Evolutionary conservation across 345 rosid genomes (phyloP), one percentile per base, ranked within the genome.

Genomic region (Viola odorata): DNA sequence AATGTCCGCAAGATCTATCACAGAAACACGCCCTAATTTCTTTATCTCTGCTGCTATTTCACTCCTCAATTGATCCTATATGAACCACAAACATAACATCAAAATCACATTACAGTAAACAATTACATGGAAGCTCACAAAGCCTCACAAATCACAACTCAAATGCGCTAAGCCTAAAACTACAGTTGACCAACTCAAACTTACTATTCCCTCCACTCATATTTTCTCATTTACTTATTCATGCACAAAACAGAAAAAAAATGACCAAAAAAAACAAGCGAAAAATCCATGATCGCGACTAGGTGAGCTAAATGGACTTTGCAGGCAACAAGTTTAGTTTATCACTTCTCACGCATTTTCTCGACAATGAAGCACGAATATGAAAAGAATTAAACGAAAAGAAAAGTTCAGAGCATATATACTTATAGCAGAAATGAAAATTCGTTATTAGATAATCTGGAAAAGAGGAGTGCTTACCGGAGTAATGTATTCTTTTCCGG

Each of bases 401-500:
- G 32, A 59, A 37, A 36, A 38, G 47, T 23, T 23, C 32, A 23
- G 32, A 23, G 32, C 2, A 23, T 23, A 23, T 23, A 23, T 23
- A 23, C 32, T 23, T 23, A 0, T 23, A 23, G 32, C 32, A 23
- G 32, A 23, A 0, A 23, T 23, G 32, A 2, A 23, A 23, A 23
- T 23, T 23, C 32, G 32, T 23, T 23, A 23, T 23, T 23, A 23
- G 32, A 23, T 23, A 23, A 23, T 0, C 32, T 2, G 50, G 61
- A 45, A 32, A 55, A 23, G 61, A 52, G 60, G 36, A 38, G 53
- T 52, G 62, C 62, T 15, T 0, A 12, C 98, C 17, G 91, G 87
- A 75, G 98, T 89, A 77, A 92, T 92, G 81, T 82, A 89, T 73
- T 92, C 96, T 58, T 89, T 89, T 62, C 98, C 98, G 52, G 96